Base-by-base conservation (phyloP, 108 stramenopile genomes). In the Cyclotella distinguenda region DNA sequence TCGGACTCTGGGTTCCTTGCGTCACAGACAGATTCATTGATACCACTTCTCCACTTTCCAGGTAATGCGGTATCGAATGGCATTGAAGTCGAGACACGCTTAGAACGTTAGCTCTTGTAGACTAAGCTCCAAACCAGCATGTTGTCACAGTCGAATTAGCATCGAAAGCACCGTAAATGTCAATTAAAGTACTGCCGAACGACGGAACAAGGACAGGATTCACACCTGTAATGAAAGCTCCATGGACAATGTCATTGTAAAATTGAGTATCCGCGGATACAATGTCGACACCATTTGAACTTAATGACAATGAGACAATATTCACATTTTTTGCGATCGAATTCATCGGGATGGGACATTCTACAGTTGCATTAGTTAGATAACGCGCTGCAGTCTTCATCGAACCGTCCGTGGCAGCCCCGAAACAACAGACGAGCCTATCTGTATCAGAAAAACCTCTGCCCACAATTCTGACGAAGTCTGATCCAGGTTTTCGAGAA, bases 81-180 rank as follows among this genome's bases (percentile, higher is more conserved):
- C 53, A 54, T 26, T 54, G 23, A 19, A 54, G 10, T 11, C 15
- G 53, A 33, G 11, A 11, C 9, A 28, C 53, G 9, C 25, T 15
- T 12, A 54, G 11, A 54, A 15, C 6, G 7, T 11, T 54, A 15
- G 53, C 53, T 54, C 16, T 11, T 15, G 26, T 15, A 6, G 23
- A 15, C 31, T 28, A 7, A 19, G 25, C 28, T 6, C 32, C 53
- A 33, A 54, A 54, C 53, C 18, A 54, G 26, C 53, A 54, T 13
- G 9, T 13, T 11, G 10, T 13, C n/a, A n/a, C n/a, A 26, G 16
- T 54, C 12, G 18, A 8, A 54, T 16, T 54, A 28, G 8, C 7
- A 8, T 54, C 25, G 16, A 54, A 54, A 26, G 25, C 53, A 26
- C 53, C 53, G 32, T 54, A 54, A 11, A 54, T 16, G 26, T 54